A percentile compares a stretch with the other conserved stretches of the same genome.
These are phyloP conservation scores for Schizochytrium sp. DNA, from an alignment of 108 stramenopile species.

Conservation along the genomic window DNA sequence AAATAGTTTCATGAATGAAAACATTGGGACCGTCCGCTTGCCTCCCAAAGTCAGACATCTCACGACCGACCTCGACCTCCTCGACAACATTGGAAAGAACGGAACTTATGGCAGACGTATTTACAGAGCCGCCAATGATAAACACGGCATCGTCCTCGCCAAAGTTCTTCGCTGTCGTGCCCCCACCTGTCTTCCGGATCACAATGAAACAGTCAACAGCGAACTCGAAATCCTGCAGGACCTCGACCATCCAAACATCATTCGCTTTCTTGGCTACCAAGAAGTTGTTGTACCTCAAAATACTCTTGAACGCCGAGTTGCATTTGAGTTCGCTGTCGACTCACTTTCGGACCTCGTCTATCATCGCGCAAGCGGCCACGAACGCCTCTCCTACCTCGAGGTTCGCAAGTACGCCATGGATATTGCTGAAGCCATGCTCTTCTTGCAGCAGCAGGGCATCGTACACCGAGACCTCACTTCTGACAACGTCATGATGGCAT, in stretches of 20 bases:
- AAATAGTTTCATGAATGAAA: neutral
- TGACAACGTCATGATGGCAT: neutral
- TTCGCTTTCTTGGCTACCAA: neutral
- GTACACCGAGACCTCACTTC: neutral
- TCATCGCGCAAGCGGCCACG: neutral
- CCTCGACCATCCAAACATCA: neutral
- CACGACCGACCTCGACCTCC: neutral
- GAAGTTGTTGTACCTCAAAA: neutral
- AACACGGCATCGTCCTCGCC: neutral
- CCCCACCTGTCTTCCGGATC: neutral
- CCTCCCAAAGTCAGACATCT: neutral
- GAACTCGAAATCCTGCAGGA: constrained; percentile 7
- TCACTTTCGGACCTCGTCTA: neutral
- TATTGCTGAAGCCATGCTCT: neutral
- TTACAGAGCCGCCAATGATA: neutral
- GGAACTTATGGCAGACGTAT: neutral
- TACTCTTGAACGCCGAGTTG: neutral
- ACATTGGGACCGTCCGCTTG: neutral
- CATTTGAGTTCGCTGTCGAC: constrained; percentile 10
- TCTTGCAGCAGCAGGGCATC: neutral
- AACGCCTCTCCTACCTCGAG: neutral
- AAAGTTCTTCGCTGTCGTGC: neutral
- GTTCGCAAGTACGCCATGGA: neutral
- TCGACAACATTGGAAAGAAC: neutral
- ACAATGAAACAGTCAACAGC: neutral